Evolutionary conservation across 495 filamentous ascomycete genomes (phyloP).

Genomic region (Podospora comata): DNA sequence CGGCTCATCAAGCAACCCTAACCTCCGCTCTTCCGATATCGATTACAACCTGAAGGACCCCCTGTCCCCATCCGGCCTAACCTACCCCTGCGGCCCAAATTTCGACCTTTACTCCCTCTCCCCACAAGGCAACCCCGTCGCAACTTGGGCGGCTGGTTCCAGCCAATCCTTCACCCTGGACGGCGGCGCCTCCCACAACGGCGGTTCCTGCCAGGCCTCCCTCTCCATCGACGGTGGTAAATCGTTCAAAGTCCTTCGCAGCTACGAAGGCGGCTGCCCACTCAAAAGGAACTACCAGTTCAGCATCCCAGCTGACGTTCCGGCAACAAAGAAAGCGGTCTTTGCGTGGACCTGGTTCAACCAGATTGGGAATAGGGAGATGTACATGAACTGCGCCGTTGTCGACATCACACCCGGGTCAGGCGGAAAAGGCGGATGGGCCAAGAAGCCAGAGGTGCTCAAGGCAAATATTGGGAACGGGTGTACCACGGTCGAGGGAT

Average conservation of each 20-base stretch:
- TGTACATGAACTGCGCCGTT: slow-evolving; percentile 89
- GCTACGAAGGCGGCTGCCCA: slow-evolving; percentile 43
- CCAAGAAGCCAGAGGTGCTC: slow-evolving; percentile 43
- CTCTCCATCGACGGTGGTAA: slow-evolving; percentile 58
- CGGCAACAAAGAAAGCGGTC: slow-evolving; percentile 55
- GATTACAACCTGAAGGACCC: slow-evolving; percentile 52
- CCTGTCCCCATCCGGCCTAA: slow-evolving; percentile 40
- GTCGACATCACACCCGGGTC: slow-evolving; percentile 41
- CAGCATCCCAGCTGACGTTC: slow-evolving; percentile 54
- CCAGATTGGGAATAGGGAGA: slow-evolving; percentile 75
- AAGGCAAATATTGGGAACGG: slow-evolving; percentile 45
- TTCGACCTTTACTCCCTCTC: slow-evolving; percentile 49
- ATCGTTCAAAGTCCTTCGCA: slow-evolving; percentile 48
- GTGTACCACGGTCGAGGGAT: slow-evolving; percentile 43
- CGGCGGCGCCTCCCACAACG: slow-evolving; percentile 56
- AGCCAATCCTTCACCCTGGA: slow-evolving; percentile 53
- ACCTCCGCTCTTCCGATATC: slow-evolving; percentile 31
- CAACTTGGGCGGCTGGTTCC: slow-evolving; percentile 53
- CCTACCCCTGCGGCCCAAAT: slow-evolving; percentile 58
- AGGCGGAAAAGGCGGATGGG: slow-evolving; percentile 3
- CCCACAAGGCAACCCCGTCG: slow-evolving; percentile 41
- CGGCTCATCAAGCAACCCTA: slow-evolving; percentile 43
- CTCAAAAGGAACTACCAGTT: slow-evolving; percentile 35
- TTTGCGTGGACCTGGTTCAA: slow-evolving; percentile 92
- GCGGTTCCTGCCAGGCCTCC: slow-evolving; percentile 63